A percentile compares a stretch with the other conserved stretches of the same genome.
Evolutionary conservation across 371 early-diverging fungal genomes (phyloP).

Genomic region (Rhizomucor miehei): DNA sequence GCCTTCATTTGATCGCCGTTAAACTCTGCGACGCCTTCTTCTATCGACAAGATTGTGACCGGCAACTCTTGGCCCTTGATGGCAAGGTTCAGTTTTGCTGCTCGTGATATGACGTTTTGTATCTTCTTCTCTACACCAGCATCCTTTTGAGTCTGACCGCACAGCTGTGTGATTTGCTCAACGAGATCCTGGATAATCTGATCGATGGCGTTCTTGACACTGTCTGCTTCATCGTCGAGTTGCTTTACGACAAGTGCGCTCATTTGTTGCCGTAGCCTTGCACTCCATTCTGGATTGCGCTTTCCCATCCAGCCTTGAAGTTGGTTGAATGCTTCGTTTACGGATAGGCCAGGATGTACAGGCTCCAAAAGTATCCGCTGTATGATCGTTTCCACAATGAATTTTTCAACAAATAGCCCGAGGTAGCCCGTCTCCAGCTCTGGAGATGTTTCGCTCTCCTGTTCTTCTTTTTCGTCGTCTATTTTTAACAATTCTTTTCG

Average conservation of each 20-base stretch:
- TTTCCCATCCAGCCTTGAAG: conserved; percentile 28
- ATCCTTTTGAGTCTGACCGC: conserved; percentile 12
- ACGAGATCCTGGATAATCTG: conserved; percentile 14
- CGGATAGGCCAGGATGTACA: conserved; percentile 28
- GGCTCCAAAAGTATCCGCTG: conserved; percentile 20
- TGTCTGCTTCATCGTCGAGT: conserved; percentile 13
- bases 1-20: conserved; percentile 14
- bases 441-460: neutral
- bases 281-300: conserved; percentile 29
- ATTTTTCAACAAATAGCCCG: conserved; percentile 23
- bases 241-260: conserved; percentile 26
- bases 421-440: conserved; percentile 14
- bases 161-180: conserved; percentile 6
- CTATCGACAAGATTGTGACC: conserved; percentile 1
- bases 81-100: conserved; percentile 20
- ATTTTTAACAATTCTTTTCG: neutral
- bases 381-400: conserved; percentile 20
- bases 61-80: conserved; percentile 31
- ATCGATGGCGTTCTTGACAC: conserved; percentile 14
- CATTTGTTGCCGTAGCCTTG: conserved; percentile 38
- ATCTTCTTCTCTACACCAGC: conserved; percentile 36
- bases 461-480: conserved; percentile 6
- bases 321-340: conserved; percentile 27
- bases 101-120: conserved; percentile 18
- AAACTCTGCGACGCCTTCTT: conserved; percentile 12